Conservation (phyloP, 1,284 basidiomycete genomes). For the Agaricales sp. region DNA sequence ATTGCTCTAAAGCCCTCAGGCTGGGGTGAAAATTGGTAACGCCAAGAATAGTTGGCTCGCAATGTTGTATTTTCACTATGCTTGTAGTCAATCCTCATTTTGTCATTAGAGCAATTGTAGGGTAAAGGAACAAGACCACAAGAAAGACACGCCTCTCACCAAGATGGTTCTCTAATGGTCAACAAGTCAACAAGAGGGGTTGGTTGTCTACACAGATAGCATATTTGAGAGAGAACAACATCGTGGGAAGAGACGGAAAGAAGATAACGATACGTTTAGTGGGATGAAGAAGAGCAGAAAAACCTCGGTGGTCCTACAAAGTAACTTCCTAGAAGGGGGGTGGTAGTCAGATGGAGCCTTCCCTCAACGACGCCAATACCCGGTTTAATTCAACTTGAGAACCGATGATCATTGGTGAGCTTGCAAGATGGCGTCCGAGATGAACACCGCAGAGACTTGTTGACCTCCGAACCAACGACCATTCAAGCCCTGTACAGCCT, state of each 20-base stretch:
- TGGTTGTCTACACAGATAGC: not conserved
- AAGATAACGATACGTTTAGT: not conserved
- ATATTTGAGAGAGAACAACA: not conserved
- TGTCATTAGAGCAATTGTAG: not conserved
- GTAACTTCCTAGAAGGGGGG: not conserved
- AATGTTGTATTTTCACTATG: no score
- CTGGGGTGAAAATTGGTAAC: no score
- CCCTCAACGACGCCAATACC: no score
- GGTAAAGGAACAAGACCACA: not conserved
- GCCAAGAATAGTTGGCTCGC: no score
- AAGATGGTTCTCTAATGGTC: not conserved
- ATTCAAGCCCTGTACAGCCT: slow-evolving; percentile 82
- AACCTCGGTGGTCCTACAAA: not conserved
- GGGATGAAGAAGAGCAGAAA: not conserved
- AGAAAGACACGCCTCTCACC: not conserved
- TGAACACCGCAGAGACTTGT: slow-evolving; percentile 77
- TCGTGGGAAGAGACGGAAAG: not conserved
- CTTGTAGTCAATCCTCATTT: not conserved
- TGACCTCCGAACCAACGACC: slow-evolving; percentile 94
- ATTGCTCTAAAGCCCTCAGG: no score
- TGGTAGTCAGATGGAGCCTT: no score
- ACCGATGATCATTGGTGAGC: slow-evolving; percentile 76
- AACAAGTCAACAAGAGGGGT: no score
- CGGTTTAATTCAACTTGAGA: no score
- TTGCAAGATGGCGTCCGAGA: slow-evolving; percentile 88